Base-by-base conservation (phyloP, 495 filamentous ascomycete genomes). In the Jackrogersella minutella region DNA sequence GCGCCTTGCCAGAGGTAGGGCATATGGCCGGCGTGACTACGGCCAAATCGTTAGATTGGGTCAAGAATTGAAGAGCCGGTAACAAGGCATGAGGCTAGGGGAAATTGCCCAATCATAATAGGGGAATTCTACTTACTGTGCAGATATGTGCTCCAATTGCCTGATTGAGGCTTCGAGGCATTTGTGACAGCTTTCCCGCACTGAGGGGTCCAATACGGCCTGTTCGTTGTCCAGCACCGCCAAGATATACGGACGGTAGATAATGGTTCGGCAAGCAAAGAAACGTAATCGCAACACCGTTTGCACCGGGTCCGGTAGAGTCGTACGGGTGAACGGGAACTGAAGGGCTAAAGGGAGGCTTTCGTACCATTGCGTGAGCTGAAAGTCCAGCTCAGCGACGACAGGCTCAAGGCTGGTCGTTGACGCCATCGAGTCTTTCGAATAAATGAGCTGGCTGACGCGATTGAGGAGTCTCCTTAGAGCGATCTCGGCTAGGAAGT, bases 1-100 rank as follows among this genome's bases (percentile, higher is more conserved):
- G 91, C 91, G 31, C 91, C 91, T 78, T 93, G 90, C 90, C 90
- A 93, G 13, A 93, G 82, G 77, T 93, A 93, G n/a, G 90, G 91
- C 75, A 94, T 88, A 68, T 93, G 91, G 58, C 91, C 91, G 68
- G 90, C 90, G 69, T 91, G 90, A 79, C 85, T 88, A 74, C 74
- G 77, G 74, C 58, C 64, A 78, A 81, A 75, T 76, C 46, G 74
- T 82, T 77, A 81, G 78, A 80, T 76, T 74, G 64, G 34, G 66
- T 58, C 61, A 62, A 68, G 54, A 54, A 40, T 70, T 55, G 47
- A 68, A 71, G 58, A 55, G 62, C 64, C 55, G 44, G 46, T 37
- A 62, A 64, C 34, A 69, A 55, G 54, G 49, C 41, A 59, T 66
- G 62, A 61, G 62, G 58, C 58, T 54, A 66, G 53, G 52, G n/a